Conservation (phyloP, 2,329 filamentous ascomycete species). For the Ophiosphaerella korrae region DNA sequence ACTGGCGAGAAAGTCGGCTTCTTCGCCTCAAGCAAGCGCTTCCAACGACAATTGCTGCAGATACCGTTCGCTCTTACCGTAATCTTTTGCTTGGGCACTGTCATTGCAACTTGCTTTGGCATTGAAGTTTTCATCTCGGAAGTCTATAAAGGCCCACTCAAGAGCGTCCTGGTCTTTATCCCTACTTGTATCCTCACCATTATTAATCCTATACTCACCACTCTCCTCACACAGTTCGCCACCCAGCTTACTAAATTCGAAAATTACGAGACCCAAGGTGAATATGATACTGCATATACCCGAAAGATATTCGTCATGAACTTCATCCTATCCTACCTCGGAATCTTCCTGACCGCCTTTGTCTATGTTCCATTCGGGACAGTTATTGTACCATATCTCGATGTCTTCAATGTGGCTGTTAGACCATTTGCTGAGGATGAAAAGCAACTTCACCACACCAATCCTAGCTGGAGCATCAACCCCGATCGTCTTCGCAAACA, state of each 20-base stretch:
- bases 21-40: conserved; percentile 76
- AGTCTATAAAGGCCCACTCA: conserved; percentile 87
- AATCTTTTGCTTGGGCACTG: conserved; percentile 71
- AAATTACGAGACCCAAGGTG: conserved; percentile 89
- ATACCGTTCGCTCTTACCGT: conserved; percentile 83
- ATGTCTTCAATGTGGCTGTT: conserved; percentile 77
- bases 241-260: conserved; percentile 79
- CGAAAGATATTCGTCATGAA: conserved; percentile 95
- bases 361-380: conserved; percentile 92
- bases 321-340: conserved; percentile 94
- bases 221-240: conserved; percentile 76
- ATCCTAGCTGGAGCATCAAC: conserved; percentile 78
- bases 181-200: conserved; percentile 87
- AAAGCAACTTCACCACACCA: conserved; percentile 63
- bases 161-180: conserved; percentile 82
- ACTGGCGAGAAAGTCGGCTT: conserved; percentile 79
- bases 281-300: conserved; percentile 81
- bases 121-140: conserved; percentile 97
- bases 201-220: conserved; percentile 77
- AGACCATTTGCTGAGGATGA: conserved; percentile 76
- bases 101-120: conserved; percentile 86
- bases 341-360: conserved; percentile 84
- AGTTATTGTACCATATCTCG: conserved; percentile 81
- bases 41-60: conserved; percentile 78
- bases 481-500: conserved; percentile 82